Evolutionary conservation across 2,329 filamentous ascomycete genomes (phyloP), one percentile per base, ranked within the genome.

Genomic region (Paecilomyces variotii): DNA sequence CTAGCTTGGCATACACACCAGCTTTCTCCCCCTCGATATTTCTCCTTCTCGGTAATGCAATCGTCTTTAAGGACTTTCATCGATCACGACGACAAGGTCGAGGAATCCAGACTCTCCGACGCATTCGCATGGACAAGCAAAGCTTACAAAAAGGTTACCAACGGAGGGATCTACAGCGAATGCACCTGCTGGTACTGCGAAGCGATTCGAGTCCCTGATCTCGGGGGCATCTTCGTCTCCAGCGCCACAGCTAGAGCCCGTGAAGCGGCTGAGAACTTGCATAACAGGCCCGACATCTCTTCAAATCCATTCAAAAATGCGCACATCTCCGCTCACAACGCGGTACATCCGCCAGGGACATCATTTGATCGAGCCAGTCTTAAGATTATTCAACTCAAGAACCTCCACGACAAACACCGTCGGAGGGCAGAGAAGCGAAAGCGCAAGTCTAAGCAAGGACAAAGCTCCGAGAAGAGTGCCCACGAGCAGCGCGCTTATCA

Each of bases 101-200:
- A 87, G 54, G 87, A 91, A 66, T 76, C 76, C 12, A 80, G 79
- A 54, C 80, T 95, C 5, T 83, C 83, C 52, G 76, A 78, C 1
- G 78, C 80, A 4, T 94, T 94, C 67, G 84, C 86, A 68, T 89
- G 84, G 82, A 95, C 90, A 0, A 84, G 81, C 67, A 87, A 86
- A 64, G 75, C 72, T 0, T 95, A 93, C 69, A 83, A 89, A 64
- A 82, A 84, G 28, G 72, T 76, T 12, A 91, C 83, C 63, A 74
- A 77, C 65, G 78, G 79, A 14, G 82, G 87, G 55, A 81, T 89
- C 3, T 95, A 92, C 70, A 87, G 83, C 1, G 87, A 89, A 70
- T 93, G 89, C 66, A 89, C 85, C 0, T 92, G 89, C 72, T 92
- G 89, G 88, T 91, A 92, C 71, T 95, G 90, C 73, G 90, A 94